phyloP scores from a whole-genome alignment of 345 rosid species.

The Aquilaria yunnanensis region DNA sequence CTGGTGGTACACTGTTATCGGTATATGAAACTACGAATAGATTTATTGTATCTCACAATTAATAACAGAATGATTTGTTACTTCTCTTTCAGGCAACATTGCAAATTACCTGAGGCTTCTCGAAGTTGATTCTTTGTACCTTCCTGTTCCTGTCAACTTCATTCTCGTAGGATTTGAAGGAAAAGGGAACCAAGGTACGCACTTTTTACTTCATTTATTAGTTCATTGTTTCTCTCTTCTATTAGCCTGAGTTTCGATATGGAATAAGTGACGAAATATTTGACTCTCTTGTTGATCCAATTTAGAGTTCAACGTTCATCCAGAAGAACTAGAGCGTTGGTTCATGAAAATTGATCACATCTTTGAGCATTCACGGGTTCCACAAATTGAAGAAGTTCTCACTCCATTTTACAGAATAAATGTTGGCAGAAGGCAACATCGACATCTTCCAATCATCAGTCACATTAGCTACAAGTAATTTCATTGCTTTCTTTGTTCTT shows the following conservation, averaged over 20 bases:
- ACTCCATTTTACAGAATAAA: constrained; percentile 64
- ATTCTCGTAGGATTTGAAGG: constrained; percentile 97
- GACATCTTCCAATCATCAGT: constrained; percentile 76
- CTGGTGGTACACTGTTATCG: not conserved
- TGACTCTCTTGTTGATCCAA: constrained; percentile 5
- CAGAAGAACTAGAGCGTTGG: constrained; percentile 95
- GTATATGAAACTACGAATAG: not conserved
- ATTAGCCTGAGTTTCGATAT: no score
- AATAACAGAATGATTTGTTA: not conserved
- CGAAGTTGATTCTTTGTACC: constrained; percentile 84
- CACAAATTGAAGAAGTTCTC: constrained; percentile 65
- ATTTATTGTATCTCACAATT: not conserved
- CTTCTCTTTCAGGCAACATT: constrained; percentile 47
- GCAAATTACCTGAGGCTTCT: constrained; percentile 80
- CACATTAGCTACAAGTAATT: constrained; percentile 80
- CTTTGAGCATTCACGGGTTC: constrained; percentile 84
- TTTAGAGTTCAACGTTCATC: constrained; percentile 71
- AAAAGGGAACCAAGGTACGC: constrained; percentile 85
- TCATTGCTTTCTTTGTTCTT: constrained; percentile 5
- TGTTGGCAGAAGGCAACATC: constrained; percentile 48
- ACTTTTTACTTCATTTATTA: not conserved
- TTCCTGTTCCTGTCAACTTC: constrained; percentile 92
- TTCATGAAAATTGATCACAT: constrained; percentile 86
- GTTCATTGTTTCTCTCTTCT: not conserved
- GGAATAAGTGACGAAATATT: not conserved